A percentile compares a stretch with the other conserved stretches of the same genome.
Evolutionary conservation across 139 green algal species (phyloP).

Genomic region (Pseudopediastrum boryanum): DNA sequence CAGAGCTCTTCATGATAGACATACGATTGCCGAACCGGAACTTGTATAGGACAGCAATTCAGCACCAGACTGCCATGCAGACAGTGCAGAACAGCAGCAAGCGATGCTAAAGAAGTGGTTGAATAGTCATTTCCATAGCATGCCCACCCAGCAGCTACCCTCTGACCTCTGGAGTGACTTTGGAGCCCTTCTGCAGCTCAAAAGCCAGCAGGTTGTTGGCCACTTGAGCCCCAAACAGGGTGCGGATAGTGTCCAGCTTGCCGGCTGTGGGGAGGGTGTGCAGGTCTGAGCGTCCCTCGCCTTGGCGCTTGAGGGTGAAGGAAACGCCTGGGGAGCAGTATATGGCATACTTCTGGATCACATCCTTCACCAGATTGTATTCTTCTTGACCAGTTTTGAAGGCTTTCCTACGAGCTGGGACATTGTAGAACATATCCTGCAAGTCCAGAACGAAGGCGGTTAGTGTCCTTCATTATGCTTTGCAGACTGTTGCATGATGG

Average conservation of each 20-base stretch:
- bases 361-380: constrained; percentile 86
- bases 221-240: constrained; percentile 82
- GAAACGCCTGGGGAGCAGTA: constrained; percentile 26
- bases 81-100: too few species aligned
- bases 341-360: constrained; percentile 58
- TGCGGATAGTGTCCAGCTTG: constrained; percentile 74
- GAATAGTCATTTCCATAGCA: too few species aligned
- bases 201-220: constrained; percentile 73
- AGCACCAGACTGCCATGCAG: too few species aligned
- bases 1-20: too few species aligned
- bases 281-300: constrained; percentile 81
- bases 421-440: constrained; percentile 95
- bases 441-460: too few species aligned
- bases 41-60: too few species aligned
- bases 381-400: constrained; percentile 72
- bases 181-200: constrained; percentile 15
- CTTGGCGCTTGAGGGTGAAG: constrained; percentile 68
- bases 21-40: too few species aligned
- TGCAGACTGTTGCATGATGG: too few species aligned
- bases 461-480: too few species aligned
- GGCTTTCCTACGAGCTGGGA: constrained; percentile 76
- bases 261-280: constrained; percentile 53
- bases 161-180: neutral
- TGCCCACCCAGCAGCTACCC: constrained; percentile 1
- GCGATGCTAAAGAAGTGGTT: too few species aligned